Evolutionary conservation across 805 yeast species (phyloP), one percentile per base, ranked within the genome.

Genomic region (Candida tibetensis): DNA sequence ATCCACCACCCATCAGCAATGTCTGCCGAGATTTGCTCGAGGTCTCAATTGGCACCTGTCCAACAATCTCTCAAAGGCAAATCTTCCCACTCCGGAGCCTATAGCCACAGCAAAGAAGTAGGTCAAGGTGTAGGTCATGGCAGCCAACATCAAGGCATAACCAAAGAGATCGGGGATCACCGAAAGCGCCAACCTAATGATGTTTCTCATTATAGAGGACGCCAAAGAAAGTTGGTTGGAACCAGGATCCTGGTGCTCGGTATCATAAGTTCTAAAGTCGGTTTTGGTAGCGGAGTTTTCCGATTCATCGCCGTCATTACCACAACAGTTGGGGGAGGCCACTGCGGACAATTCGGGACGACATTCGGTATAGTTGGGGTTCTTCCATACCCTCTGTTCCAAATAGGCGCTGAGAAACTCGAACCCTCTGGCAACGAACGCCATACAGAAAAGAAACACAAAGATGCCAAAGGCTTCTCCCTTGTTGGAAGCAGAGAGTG

Each of bases 391-490:
- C 42, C 65, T 73, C 45, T 79, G 83, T 52, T 85, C 91, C 41
- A 85, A 52, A 52, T 82, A 84, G 49, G 80, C 73, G 40, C 78
- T 71, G 15, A 73, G 45, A 54, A 82, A 83, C 30, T 75, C 72
- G 5, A 81, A 37, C 2, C 85, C 82, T 53, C 85, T 74, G 42
- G 80, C 69, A 26, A 72, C 63, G 51, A 85, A 75, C 0, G 81
- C 80, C 2, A 76, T 62, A 18, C 74, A 74, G 53, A 85, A 76
- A 16, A 85, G 54, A 10, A 81, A 62, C 25, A 79, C 62, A 52
- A 84, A 85, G 12, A 85, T 82, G 17, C 91, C 95, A 57, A 85
- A 85, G 0, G 86, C 89, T 36, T 74, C 72, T 7, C 72, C 88
- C 17, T 74, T 74, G 29, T 61, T 64, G 2, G 64, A 47, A 2